phyloP scores from a whole-genome alignment of 2,329 filamentous ascomycete genomes.

The Pyrenochaeta sp. region DNA sequence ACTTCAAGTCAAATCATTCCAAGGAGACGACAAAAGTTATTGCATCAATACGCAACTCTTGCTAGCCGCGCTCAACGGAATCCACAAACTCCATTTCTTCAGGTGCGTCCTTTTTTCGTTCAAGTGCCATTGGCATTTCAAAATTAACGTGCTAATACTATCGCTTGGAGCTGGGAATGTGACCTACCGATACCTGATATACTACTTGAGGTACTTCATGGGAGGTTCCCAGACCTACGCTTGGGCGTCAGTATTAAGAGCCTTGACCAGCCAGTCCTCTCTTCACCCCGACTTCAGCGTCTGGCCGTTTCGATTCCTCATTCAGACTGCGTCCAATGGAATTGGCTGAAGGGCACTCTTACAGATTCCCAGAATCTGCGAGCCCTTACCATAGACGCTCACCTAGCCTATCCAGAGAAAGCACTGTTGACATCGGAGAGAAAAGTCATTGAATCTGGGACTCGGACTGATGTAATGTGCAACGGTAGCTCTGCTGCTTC shows the following conservation, averaged over 20 bases:
- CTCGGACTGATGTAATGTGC: too few species aligned
- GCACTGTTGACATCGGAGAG: too few species aligned
- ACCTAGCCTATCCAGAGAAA: slow-evolving; percentile 1
- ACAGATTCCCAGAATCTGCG: slow-evolving; percentile 12
- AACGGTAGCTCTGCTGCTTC: neutral
- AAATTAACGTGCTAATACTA: neutral
- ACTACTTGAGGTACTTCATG: slow-evolving; percentile 11
- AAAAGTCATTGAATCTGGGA: too few species aligned
- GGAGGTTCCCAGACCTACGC: slow-evolving; percentile 9
- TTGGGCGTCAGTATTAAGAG: slow-evolving; percentile 8
- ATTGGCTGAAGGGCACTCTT: slow-evolving; percentile 14
- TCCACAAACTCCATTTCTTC: slow-evolving; percentile 17
- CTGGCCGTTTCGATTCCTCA: slow-evolving; percentile 15
- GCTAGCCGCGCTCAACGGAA: slow-evolving; percentile 5
- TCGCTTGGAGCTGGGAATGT: slow-evolving; percentile 16
- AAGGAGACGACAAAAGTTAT: slow-evolving; percentile 21
- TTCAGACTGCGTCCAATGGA: neutral
- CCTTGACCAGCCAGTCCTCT: slow-evolving; percentile 8
- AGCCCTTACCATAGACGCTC: slow-evolving; percentile 13
- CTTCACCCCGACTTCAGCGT: slow-evolving; percentile 14
- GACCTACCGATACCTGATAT: slow-evolving; percentile 10
- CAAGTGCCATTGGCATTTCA: too few species aligned
- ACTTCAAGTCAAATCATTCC: slow-evolving; percentile 19
- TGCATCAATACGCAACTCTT: slow-evolving; percentile 21
- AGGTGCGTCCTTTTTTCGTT: too few species aligned